Conservation (phyloP, 768 basidiomycete genomes). For the Naganishia randhawae region DNA sequence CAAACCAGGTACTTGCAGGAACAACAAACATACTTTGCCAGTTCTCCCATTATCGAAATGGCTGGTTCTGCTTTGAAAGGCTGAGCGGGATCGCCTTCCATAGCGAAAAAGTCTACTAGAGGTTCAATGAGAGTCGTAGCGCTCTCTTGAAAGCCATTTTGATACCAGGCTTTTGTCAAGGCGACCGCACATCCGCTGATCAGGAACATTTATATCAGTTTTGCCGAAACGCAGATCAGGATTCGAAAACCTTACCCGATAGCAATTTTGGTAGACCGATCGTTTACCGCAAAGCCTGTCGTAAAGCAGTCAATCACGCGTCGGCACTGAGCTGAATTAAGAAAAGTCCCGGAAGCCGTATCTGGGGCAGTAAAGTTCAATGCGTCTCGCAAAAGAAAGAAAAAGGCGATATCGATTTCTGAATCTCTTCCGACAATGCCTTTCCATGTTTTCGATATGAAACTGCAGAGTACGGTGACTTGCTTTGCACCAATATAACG, state of each 20-base stretch:
- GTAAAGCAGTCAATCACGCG: slow-evolving; percentile 6
- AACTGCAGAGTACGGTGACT: neutral
- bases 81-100: slow-evolving; percentile 2
- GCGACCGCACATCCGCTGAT: slow-evolving; percentile 12
- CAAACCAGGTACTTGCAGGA: no score
- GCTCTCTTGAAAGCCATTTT: neutral
- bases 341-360: neutral
- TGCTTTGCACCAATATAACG: slow-evolving; percentile 7
- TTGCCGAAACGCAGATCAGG: neutral
- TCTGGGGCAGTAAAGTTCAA: neutral
- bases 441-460: neutral
- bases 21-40: slow-evolving; percentile 28
- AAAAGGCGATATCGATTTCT: slow-evolving; percentile 9
- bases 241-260: neutral
- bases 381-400: neutral
- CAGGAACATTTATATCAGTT: neutral
- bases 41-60: slow-evolving; percentile 34
- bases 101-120: slow-evolving; percentile 6
- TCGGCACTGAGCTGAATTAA: slow-evolving; percentile 3
- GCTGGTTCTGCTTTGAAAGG: slow-evolving; percentile 32
- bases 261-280: slow-evolving; percentile 1
- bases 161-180: slow-evolving; percentile 18
- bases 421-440: neutral
- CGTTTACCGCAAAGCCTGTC: neutral
- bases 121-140: slow-evolving; percentile 3